These are phyloP conservation scores for Strigomonas culicis DNA, from an alignment of 208 protist genomes.

Conservation along the genomic window DNA sequence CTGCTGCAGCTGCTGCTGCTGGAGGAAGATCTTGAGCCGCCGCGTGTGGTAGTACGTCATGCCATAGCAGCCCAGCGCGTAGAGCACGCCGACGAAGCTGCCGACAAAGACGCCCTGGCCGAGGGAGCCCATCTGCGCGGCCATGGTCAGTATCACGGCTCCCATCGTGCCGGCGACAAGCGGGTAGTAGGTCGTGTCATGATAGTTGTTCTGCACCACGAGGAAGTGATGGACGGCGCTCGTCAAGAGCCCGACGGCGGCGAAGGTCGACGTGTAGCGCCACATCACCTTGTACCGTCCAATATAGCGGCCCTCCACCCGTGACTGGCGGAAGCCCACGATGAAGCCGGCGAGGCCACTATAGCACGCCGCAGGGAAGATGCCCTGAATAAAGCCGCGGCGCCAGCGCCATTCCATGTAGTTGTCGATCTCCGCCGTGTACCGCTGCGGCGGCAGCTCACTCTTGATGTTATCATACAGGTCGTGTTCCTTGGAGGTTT, in stretches of 20 bases:
- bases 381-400: constrained; percentile 65
- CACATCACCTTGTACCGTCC: constrained; percentile 72
- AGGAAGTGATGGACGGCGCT: constrained; percentile 75
- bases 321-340: constrained; percentile 71
- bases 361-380: constrained; percentile 76
- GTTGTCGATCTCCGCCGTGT: constrained; percentile 54
- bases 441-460: constrained; percentile 57
- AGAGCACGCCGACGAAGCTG: constrained; percentile 61
- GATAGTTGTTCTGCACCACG: constrained; percentile 74
- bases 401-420: constrained; percentile 86
- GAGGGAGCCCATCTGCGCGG: constrained; percentile 61
- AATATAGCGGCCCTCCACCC: constrained; percentile 73
- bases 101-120: constrained; percentile 72
- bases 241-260: constrained; percentile 60
- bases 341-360: constrained; percentile 50
- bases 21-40: constrained; percentile 59
- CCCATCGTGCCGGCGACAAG: constrained; percentile 53
- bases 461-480: constrained; percentile 73
- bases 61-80: constrained; percentile 64
- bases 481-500: constrained; percentile 32
- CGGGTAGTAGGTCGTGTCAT: constrained; percentile 75
- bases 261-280: constrained; percentile 80
- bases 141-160: constrained; percentile 45
- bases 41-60: constrained; percentile 76
- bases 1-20: constrained; percentile 72